Percentiles rank a stretch among this genome's conserved stretches.
phyloP scores from a whole-genome alignment of 2,329 filamentous ascomycete species.

The Botryotinia convoluta region DNA sequence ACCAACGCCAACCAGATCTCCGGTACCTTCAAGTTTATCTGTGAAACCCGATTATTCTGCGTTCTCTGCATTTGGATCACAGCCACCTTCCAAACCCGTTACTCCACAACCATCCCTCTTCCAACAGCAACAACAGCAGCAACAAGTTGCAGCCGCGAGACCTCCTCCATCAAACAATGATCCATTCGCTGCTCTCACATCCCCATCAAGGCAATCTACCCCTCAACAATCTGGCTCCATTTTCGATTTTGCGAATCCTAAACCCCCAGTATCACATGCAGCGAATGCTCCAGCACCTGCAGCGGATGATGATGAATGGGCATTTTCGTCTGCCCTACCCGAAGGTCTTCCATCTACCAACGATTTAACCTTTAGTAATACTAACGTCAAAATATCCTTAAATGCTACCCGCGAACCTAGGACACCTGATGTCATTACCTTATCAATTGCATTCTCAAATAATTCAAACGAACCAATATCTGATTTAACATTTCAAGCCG shows the following conservation, averaged over 20 bases:
- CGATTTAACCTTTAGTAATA: slow-evolving; percentile 66
- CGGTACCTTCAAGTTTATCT: slow-evolving; percentile 25
- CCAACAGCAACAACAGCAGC: slow-evolving; percentile 42
- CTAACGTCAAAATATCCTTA: slow-evolving; percentile 70
- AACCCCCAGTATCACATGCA: slow-evolving; percentile 38
- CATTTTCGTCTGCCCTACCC: slow-evolving; percentile 83
- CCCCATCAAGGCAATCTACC: slow-evolving; percentile 44
- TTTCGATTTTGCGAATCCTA: slow-evolving; percentile 41
- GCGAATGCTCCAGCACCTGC: slow-evolving; percentile 42
- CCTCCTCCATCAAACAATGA: slow-evolving; percentile 49
- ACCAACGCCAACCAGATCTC: slow-evolving; percentile 43
- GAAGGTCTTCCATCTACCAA: slow-evolving; percentile 49
- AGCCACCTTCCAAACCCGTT: slow-evolving; percentile 48
- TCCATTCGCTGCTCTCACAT: slow-evolving; percentile 52
- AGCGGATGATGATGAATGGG: slow-evolving; percentile 86
- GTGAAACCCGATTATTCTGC: slow-evolving; percentile 47
- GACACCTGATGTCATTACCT: slow-evolving; percentile 52
- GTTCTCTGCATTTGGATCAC: slow-evolving; percentile 55
- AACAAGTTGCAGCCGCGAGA: slow-evolving; percentile 39
- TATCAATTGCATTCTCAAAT: slow-evolving; percentile 83
- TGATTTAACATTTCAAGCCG: slow-evolving; percentile 85
- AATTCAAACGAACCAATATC: slow-evolving; percentile 66
- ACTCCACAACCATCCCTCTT: slow-evolving; percentile 52
- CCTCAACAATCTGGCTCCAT: slow-evolving; percentile 52
- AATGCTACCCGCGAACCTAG: slow-evolving; percentile 57